These are phyloP conservation scores for Camellia sinensis DNA, from an alignment of 148 eudicot species.

Conservation along the genomic window DNA sequence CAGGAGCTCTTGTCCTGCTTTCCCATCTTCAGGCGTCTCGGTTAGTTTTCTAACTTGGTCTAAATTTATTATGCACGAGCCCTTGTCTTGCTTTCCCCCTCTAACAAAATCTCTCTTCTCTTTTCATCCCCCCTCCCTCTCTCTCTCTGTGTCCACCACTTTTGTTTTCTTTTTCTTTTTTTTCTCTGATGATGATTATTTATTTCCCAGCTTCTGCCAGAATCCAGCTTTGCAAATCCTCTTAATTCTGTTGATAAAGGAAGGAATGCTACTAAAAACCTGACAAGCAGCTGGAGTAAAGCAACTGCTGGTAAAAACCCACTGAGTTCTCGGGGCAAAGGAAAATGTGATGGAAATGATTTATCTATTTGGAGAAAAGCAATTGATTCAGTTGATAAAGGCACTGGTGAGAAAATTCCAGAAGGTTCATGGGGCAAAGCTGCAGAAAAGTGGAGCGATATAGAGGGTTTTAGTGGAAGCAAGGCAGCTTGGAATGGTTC, in stretches of 20 bases:
- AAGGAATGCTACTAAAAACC: too few relatives aligned
- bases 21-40: constrained; percentile 49
- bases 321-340: too few relatives aligned
- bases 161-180: not conserved
- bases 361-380: too few relatives aligned
- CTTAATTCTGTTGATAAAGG: constrained; percentile 24
- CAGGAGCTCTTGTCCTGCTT: constrained; percentile 75
- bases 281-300: too few relatives aligned
- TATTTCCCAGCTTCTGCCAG: constrained; percentile 45
- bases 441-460: constrained; percentile 24
- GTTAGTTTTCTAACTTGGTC: constrained; percentile 35
- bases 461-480: constrained; percentile 18
- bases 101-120: not conserved
- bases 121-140: not conserved
- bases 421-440: constrained; percentile 41
- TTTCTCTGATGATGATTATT: not conserved
- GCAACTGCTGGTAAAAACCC: not conserved
- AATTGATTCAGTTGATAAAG: too few relatives aligned
- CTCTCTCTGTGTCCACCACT: not conserved
- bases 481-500: constrained; percentile 30
- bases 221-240: constrained; percentile 30
- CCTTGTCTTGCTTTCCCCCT: too few relatives aligned
- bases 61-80: not conserved
- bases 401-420: not conserved
- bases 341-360: too few relatives aligned